phyloP scores from a whole-genome alignment of 164 flowering plant species.

The Houttuynia cordata region DNA sequence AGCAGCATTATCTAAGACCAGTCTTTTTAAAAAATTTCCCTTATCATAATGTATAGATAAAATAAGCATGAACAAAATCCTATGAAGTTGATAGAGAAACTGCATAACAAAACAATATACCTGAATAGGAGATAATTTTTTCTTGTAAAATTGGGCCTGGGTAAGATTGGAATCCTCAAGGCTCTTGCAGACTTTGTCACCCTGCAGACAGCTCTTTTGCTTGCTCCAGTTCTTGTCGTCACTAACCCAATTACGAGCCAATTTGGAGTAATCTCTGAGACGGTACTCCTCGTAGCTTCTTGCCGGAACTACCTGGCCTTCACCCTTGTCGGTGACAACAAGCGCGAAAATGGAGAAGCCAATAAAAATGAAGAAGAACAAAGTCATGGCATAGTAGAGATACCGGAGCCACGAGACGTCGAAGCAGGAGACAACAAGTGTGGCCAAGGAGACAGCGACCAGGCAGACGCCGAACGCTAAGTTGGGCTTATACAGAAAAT shows the following conservation, averaged over 20 bases:
- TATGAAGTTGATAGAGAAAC: too few relatives aligned
- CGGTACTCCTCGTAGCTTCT: constrained; percentile 54
- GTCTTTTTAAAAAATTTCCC: too few relatives aligned
- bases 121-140: constrained; percentile 43
- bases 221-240: constrained; percentile 34
- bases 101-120: constrained; percentile 13
- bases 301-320: constrained; percentile 32
- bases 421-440: too few relatives aligned
- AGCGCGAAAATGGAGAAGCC: constrained; percentile 60
- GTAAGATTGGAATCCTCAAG: constrained; percentile 7
- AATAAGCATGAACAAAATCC: neutral
- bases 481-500: too few relatives aligned
- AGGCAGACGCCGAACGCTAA: too few relatives aligned
- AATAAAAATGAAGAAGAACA: too few relatives aligned
- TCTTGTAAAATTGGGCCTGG: constrained; percentile 18
- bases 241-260: constrained; percentile 49
- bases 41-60: too few relatives aligned
- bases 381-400: too few relatives aligned
- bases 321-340: constrained; percentile 62
- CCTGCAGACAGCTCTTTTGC: constrained; percentile 49
- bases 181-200: constrained; percentile 33
- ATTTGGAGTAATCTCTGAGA: constrained; percentile 54
- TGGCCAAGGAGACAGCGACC: too few relatives aligned
- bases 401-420: too few relatives aligned
- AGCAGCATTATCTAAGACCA: too few relatives aligned